Evolutionary conservation across 176 grass and related monocot genomes (phyloP), one percentile per base, ranked within the genome.

Genomic region (Ensete ventricosum): DNA sequence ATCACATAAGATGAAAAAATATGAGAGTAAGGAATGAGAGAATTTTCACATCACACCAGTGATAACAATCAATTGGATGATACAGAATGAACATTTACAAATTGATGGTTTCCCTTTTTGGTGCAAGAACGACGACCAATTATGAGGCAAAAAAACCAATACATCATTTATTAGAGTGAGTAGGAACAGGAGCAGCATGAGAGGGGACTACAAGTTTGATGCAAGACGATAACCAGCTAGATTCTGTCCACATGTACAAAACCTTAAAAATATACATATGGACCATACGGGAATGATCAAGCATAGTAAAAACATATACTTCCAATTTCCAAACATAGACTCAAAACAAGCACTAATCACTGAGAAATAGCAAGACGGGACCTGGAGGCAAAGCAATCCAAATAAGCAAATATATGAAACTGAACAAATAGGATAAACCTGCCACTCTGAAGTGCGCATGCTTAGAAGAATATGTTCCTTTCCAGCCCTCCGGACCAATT

Each of bases 381-480:
- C 34, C 25, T 51, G 29, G 67, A 70, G 16, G 34, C 34, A 14
- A 51, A 70, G 2, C 67, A 70, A 50, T 70, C 67, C 67, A 70
- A 70, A 70, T 2, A 70, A 70, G 34, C 67, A 70, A 70, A 70
- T 70, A 52, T 50, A 50, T 65, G 22, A 23, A 43, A 69, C 19
- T 50, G 25, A 70, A 10, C 43, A 9, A 70, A 51, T n/a, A 19
- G 17, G 65, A 48, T 48, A 21, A 43, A 25, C 26, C 1, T 14
- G 2, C 9, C 53, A 57, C 34, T 52, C 60, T 9, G 11, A 20
- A 26, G 52, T 64, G 19, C 20, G 16, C 14, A 52, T 51, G 13
- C 58, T 84, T 79, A 97, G 84, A 97, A 97, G 67, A 97, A 43
- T 43, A 6, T 43, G 34, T 6, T 43, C 34, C 3, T 43, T 43